These are phyloP conservation scores for Vitellaria paradoxa DNA, from an alignment of 179 eudicot genomes.

Conservation along the genomic window DNA sequence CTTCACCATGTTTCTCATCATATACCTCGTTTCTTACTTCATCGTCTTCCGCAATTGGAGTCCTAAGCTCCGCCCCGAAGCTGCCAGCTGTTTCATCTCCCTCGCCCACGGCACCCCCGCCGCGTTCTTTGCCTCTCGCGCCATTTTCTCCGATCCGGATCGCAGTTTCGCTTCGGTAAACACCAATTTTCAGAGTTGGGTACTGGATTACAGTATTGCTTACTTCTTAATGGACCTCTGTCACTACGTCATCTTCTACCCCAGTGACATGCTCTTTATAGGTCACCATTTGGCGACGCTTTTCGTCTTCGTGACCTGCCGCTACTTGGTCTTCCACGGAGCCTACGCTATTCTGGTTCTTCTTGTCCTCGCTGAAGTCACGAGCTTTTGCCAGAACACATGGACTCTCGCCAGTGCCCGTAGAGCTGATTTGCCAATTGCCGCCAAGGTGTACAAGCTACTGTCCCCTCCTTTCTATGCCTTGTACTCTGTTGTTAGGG, in stretches of 20 bases:
- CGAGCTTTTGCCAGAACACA: conserved; percentile 60
- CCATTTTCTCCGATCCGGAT: conserved; percentile 31
- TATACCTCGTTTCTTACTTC: conserved; percentile 49
- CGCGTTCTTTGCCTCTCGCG: conserved; percentile 39
- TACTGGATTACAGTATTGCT: conserved; percentile 68
- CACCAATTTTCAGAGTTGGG: conserved; percentile 38
- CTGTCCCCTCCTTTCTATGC: conserved; percentile 55
- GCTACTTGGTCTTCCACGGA: conserved; percentile 49
- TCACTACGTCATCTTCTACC: conserved; percentile 57
- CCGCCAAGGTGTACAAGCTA: conserved; percentile 31
- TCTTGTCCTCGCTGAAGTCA: conserved; percentile 55
- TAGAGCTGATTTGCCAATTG: conserved; percentile 33
- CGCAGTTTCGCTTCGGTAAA: conserved; percentile 43
- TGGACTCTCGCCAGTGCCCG: conserved; percentile 62
- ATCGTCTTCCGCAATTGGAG: conserved; percentile 50
- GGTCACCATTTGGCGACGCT: conserved; percentile 71
- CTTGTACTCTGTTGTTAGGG: conserved; percentile 55
- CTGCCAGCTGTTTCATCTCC: conserved; percentile 67
- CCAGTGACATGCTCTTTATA: conserved; percentile 53
- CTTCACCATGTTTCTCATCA: conserved; percentile 33
- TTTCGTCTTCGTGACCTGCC: conserved; percentile 61
- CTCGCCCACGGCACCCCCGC: conserved; percentile 71
- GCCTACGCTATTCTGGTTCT: conserved; percentile 47
- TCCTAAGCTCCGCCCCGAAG: conserved; percentile 60
- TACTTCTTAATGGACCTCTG: conserved; percentile 61